phyloP scores from a whole-genome alignment of 352 stramenopile genomes.

The Phytophthora chlamydospora region DNA sequence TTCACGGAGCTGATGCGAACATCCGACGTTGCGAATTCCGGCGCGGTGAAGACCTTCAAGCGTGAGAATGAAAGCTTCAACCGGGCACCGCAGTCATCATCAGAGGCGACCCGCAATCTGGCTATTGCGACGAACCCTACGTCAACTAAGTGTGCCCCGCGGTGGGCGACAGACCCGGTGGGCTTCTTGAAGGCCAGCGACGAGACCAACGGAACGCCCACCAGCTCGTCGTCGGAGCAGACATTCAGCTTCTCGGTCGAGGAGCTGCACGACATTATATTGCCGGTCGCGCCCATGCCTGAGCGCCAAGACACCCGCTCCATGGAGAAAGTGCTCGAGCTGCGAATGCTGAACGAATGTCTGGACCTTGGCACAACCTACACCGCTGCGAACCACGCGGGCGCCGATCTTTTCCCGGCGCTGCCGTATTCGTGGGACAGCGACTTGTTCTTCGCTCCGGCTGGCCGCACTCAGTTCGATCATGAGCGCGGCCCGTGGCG shows the following conservation, averaged over 20 bases:
- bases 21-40: constrained; percentile 2
- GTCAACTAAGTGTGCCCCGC: constrained; percentile 10
- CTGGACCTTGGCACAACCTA: constrained; percentile 32
- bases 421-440: constrained; percentile 34
- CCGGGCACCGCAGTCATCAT: constrained; percentile 3
- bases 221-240: constrained; percentile 34
- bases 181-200: constrained; percentile 32
- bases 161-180: constrained; percentile 29
- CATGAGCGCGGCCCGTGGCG: constrained; percentile 29
- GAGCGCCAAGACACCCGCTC: constrained; percentile 29
- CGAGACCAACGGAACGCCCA: constrained; percentile 23
- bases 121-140: constrained; percentile 3
- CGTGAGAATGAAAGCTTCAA: constrained; percentile 20
- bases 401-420: constrained; percentile 27
- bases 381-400: constrained; percentile 14
- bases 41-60: constrained; percentile 31
- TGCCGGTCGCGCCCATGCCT: constrained; percentile 19
- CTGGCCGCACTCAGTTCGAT: constrained; percentile 24
- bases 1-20: constrained; percentile 35
- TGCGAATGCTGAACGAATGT: constrained; percentile 44
- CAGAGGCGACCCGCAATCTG: background rate
- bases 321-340: constrained; percentile 38
- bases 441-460: constrained; percentile 35
- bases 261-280: constrained; percentile 41
- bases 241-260: constrained; percentile 36